Base-by-base conservation (phyloP, 331 rosid genomes). In the Quercus lobata region DNA sequence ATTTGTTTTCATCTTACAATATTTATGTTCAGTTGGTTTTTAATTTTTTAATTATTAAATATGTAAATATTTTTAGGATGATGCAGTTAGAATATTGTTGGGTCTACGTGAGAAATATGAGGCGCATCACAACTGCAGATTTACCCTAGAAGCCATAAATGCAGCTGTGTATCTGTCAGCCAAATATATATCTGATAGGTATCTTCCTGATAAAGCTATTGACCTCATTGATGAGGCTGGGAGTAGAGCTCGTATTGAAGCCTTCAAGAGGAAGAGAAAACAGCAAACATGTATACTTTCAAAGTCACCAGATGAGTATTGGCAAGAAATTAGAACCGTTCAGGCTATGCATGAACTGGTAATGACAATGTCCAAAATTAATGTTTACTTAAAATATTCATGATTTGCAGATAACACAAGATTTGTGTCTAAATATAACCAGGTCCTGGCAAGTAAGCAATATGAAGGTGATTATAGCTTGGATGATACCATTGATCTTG, bases 201-300 rank as follows among this genome's bases (percentile, higher is more conserved):
- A 89, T 86, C 98, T 94, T 73, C 98, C 98, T 49, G 98, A 94
- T 84, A 94, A 94, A 90, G 98, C 98, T 79, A 89, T 92, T 74
- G 98, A 92, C 86, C 97, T 94, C 80, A 88, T 94, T 75, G 98
- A 94, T 79, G 98, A 94, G 83, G 98, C 98, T 4, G 98, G 98
- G 84, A 94, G 98, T 79, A 92, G 91, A 83, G 97, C 97, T 88
- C 84, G 88, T 75, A 94, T 94, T 73, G 97, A 89, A 78, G 88
- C 92, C 80, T 91, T 85, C 74, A 91, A 73, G 88, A 86, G 74
- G 84, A 94, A 80, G 86, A 91, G 75, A 82, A 90, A 91, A 72
- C 72, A 79, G 75, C 85, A 84, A 74, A 74, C 76, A 79, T 57
- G 87, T 76, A 79, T 94, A 77, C 94, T 94, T 81, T 89, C 91